Conservation (phyloP, 2,329 filamentous ascomycete genomes). For the Penicillium sp. region DNA sequence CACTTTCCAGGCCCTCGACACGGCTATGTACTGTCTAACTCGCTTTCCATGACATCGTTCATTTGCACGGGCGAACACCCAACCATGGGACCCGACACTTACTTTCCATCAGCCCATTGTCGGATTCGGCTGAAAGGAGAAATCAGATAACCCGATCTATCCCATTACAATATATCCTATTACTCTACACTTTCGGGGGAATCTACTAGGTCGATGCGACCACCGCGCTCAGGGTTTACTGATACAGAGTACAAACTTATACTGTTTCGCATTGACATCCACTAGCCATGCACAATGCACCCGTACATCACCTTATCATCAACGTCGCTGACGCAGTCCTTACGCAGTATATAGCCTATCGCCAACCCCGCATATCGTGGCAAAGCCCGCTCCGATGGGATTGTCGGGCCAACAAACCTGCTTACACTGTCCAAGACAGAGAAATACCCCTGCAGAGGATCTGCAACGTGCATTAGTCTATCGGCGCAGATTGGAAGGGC, state of each 20-base stretch:
- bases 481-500: conserved; percentile 12
- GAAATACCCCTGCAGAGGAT: conserved; percentile 17
- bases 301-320: background rate
- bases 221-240: background rate
- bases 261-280: background rate
- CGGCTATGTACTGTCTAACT: background rate
- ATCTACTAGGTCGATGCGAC: background rate
- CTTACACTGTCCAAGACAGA: conserved; percentile 6
- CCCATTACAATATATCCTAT: background rate
- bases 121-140: conserved; percentile 8
- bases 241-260: background rate
- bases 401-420: background rate
- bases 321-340: background rate
- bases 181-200: background rate
- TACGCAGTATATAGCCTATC: conserved; percentile 3
- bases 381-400: background rate
- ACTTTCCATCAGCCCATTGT: conserved; percentile 12
- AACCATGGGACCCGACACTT: conserved; percentile 14
- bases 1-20: background rate
- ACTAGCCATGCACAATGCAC: background rate
- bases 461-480: conserved; percentile 11
- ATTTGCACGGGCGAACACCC: conserved; percentile 4
- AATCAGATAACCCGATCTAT: background rate
- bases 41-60: conserved; percentile 21
- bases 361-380: background rate